Evolutionary conservation across 768 basidiomycete species (phyloP).

Genomic region (Tremella fuciformis): DNA sequence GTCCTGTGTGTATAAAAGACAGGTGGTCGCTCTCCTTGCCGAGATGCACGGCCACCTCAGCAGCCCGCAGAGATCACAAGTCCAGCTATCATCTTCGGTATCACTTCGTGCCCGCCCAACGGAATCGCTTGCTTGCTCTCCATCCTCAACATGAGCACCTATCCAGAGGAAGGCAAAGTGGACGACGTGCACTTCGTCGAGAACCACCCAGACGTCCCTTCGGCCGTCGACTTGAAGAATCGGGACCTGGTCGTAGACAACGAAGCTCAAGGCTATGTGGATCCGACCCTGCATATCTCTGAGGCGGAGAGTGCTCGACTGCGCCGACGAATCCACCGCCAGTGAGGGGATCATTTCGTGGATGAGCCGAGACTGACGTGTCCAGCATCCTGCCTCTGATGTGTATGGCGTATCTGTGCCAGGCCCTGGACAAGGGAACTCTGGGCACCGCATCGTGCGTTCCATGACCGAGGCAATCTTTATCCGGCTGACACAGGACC

Average conservation of each 20-base stretch:
- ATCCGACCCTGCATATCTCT: constrained; percentile 26
- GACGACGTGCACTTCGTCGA: no score
- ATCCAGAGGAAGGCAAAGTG: no score
- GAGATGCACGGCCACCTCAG: no score
- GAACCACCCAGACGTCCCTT: no score
- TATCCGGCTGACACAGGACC: constrained; percentile 6
- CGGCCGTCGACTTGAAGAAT: background rate
- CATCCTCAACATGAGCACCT: no score
- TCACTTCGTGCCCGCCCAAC: no score
- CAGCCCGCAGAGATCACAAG: no score
- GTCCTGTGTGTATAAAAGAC: no score
- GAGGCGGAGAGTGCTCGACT: constrained; percentile 47
- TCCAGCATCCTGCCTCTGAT: constrained; percentile 19
- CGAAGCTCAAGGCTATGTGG: constrained; percentile 26
- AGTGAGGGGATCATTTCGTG: constrained; percentile 13
- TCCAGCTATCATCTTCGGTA: no score
- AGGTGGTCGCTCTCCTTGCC: no score
- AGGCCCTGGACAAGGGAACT: constrained; percentile 38
- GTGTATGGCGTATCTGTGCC: constrained; percentile 24
- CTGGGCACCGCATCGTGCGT: constrained; percentile 25
- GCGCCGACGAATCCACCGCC: constrained; percentile 20
- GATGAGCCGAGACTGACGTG: background rate
- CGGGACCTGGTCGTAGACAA: constrained; percentile 16
- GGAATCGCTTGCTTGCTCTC: no score
- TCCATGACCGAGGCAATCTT: background rate